These are phyloP conservation scores for Clathrus columnatus DNA, from an alignment of 768 basidiomycete genomes.

Conservation along the genomic window DNA sequence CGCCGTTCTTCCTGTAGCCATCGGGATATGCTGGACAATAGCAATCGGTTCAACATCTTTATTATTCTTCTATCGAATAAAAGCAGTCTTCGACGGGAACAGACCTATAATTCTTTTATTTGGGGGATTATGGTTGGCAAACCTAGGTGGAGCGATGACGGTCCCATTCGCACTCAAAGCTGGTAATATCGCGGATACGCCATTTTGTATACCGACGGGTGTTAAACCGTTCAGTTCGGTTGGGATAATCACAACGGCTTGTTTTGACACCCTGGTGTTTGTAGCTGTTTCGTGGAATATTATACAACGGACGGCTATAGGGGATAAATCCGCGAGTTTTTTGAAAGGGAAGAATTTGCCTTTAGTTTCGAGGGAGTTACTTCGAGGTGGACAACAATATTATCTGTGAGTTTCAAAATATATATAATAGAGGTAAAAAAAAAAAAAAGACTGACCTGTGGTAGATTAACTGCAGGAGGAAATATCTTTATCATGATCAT, in stretches of 20 bases:
- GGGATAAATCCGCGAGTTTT: slow-evolving; percentile 15
- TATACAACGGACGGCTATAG: slow-evolving; percentile 13
- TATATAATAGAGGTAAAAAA: background rate
- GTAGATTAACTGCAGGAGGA: slow-evolving; percentile 25
- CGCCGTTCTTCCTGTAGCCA: slow-evolving; percentile 17
- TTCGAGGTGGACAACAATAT: slow-evolving; percentile 32
- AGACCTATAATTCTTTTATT: slow-evolving; percentile 17
- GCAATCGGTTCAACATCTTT: slow-evolving; percentile 22
- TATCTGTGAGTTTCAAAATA: slow-evolving; percentile 30
- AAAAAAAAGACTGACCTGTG: background rate
- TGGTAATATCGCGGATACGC: slow-evolving; percentile 25
- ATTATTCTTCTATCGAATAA: slow-evolving; percentile 31
- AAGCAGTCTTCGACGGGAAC: slow-evolving; percentile 25
- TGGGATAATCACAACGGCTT: slow-evolving; percentile 22
- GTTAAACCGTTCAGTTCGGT: slow-evolving; percentile 21
- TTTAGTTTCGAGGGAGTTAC: slow-evolving; percentile 23
- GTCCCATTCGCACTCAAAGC: slow-evolving; percentile 20
- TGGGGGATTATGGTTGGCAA: slow-evolving; percentile 26
- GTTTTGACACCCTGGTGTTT: slow-evolving; percentile 28
- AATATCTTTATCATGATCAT: slow-evolving; percentile 23
- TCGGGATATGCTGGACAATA: slow-evolving; percentile 19
- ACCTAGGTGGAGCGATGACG: slow-evolving; percentile 21
- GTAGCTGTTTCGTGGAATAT: slow-evolving; percentile 27
- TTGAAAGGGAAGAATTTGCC: slow-evolving; percentile 22
- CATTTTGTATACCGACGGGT: slow-evolving; percentile 19